Evolutionary conservation across 2,329 filamentous ascomycete species (phyloP), one percentile per base, ranked within the genome.

Genomic region (Diaporthe sp.): DNA sequence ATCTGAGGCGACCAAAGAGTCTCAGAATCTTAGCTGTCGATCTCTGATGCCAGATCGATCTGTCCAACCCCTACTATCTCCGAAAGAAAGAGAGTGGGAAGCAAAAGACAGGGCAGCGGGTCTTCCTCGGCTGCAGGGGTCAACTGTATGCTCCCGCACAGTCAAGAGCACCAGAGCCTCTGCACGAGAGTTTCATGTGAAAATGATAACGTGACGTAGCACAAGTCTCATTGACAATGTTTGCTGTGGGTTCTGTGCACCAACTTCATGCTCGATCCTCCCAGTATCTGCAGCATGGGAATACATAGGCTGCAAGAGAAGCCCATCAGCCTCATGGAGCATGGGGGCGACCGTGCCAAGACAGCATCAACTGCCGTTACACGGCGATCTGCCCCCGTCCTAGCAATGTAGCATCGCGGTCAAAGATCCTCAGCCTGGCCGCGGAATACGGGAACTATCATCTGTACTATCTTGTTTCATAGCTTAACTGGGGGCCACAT

Each of bases 371-470:
- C 63, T 66, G 63, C 63, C 63, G 63, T 66, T 51, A 27, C 44
- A 51, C 22, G 44, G 32, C 44, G 30, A 51, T 66, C 22, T 66
- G 44, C 63, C 63, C 44, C 63, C 63, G 63, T 66, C 63, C 63
- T 22, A 22, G 63, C 44, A 66, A 66, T 51, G 63, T 66, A 66
- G 63, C 63, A 66, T 66, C 3, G 63, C 12, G 44, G 63, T 66
- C 63, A 66, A 66, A 51, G 44, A 66, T 37, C 44, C 44, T 27
- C 42, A 66, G 44, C 42, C 30, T 22, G 63, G 10, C 63, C 63
- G 44, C 63, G 63, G 63, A 66, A 66, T 37, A 51, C 63, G 63
- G 63, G 63, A 51, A 66, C 63, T 66, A 66, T 66, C 63, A 66
- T 66, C 63, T 66, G 63, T 66, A 51, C 30, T 66, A 37, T 37